A percentile compares a stretch with the other conserved stretches of the same genome.
These are phyloP conservation scores for Daedaleopsis nitida DNA, from an alignment of 768 basidiomycete genomes.

Conservation along the genomic window DNA sequence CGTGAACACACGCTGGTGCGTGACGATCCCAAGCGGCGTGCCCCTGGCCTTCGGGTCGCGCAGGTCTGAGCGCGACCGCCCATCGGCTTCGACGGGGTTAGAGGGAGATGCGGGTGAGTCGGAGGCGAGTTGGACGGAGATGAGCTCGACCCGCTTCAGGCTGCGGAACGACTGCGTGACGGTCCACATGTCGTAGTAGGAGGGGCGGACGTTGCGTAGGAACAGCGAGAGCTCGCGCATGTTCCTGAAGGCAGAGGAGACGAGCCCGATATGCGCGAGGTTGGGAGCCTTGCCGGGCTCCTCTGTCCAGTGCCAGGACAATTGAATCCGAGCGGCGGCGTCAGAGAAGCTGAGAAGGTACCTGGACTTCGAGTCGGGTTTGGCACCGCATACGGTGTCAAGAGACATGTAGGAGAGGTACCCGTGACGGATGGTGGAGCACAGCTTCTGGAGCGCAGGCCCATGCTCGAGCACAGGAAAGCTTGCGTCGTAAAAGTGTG, in stretches of 20 bases:
- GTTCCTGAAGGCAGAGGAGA: neutral
- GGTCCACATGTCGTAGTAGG: neutral
- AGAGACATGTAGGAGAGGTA: neutral
- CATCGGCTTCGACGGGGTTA: no score
- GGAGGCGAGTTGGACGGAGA: neutral
- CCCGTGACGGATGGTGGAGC: neutral
- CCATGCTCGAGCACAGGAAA: neutral
- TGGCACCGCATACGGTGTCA: neutral
- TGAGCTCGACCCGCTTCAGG: neutral
- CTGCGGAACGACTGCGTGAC: neutral
- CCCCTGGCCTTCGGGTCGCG: neutral
- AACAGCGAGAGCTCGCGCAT: neutral
- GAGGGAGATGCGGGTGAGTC: no score
- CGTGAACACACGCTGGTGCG: neutral
- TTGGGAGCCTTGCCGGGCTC: neutral
- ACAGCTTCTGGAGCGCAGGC: neutral
- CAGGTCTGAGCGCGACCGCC: no score
- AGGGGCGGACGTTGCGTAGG: neutral
- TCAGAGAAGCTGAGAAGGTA: neutral
- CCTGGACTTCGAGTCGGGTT: neutral
- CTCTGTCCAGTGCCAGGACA: neutral
- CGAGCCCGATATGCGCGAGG: constrained; percentile 1
- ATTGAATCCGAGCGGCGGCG: neutral
- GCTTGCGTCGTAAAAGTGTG: neutral
- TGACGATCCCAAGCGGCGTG: neutral